Percentiles rank a stretch among this genome's conserved stretches.
Conservation (phyloP, 2,329 filamentous ascomycete genomes). For the Botrytis paeoniae region DNA sequence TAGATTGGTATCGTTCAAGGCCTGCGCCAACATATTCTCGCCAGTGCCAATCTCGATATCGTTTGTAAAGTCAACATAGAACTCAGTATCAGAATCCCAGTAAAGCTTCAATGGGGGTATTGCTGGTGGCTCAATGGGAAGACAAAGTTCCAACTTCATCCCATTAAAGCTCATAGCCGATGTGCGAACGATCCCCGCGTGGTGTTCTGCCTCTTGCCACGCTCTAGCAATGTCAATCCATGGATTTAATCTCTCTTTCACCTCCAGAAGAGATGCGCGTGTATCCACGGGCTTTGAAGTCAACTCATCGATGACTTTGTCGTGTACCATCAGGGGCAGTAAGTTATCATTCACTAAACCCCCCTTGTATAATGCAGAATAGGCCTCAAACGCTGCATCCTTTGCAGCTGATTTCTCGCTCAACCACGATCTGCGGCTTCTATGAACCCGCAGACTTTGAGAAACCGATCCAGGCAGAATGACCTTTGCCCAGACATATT, state of each 20-base stretch:
- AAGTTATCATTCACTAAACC: constrained; percentile 76
- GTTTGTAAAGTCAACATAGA: constrained; percentile 17
- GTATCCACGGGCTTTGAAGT: constrained; percentile 55
- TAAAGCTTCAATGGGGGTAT: constrained; percentile 31
- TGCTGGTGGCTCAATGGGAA: constrained; percentile 27
- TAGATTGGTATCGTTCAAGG: constrained; percentile 26
- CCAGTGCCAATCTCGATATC: neutral
- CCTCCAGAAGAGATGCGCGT: constrained; percentile 39
- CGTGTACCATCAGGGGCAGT: constrained; percentile 53
- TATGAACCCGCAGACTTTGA: constrained; percentile 53
- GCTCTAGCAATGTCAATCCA: constrained; percentile 40
- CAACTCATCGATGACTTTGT: constrained; percentile 41
- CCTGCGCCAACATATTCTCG: neutral
- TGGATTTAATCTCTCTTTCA: constrained; percentile 39
- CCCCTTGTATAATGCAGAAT: constrained; percentile 63
- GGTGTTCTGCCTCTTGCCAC: constrained; percentile 63
- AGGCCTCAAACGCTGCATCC: constrained; percentile 77
- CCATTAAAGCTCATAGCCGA: constrained; percentile 16
- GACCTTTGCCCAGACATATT: constrained; percentile 56
- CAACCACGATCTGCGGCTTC: constrained; percentile 57
- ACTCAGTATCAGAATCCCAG: constrained; percentile 33
- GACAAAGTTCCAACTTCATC: constrained; percentile 23
- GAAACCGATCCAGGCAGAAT: constrained; percentile 69
- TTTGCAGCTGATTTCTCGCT: constrained; percentile 61
- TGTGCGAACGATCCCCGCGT: constrained; percentile 44